Evolutionary conservation across 2,329 filamentous ascomycete species (phyloP).

Genomic region (Nemania sp.): DNA sequence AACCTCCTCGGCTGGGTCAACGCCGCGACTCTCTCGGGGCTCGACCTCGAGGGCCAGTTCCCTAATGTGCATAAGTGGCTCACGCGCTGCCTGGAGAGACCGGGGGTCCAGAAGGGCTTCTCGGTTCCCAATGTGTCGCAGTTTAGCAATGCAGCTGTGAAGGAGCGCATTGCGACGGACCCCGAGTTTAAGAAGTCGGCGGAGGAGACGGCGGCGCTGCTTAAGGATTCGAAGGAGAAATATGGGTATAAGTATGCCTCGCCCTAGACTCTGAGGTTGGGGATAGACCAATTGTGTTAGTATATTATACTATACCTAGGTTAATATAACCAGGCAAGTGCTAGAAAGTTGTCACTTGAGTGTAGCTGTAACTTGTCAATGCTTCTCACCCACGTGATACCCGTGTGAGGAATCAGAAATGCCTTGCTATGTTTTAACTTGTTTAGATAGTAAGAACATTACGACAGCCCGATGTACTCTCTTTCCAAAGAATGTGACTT

Average conservation of each 20-base stretch:
- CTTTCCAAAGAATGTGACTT: background rate
- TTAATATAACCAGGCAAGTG: background rate
- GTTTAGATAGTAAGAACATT: too few relatives aligned
- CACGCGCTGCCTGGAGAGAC: conserved; percentile 68
- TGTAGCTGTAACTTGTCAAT: background rate
- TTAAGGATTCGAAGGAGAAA: conserved; percentile 59
- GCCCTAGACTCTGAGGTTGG: conserved; percentile 48
- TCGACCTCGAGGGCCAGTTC: conserved; percentile 71
- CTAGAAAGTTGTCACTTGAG: background rate
- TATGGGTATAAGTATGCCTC: conserved; percentile 62
- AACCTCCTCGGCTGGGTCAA: conserved; percentile 78
- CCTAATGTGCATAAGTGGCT: conserved; percentile 76
- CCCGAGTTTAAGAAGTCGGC: conserved; percentile 60
- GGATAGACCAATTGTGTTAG: background rate
- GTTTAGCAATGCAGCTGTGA: conserved; percentile 56
- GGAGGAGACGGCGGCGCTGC: conserved; percentile 51
- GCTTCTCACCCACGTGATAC: background rate
- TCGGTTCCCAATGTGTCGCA: conserved; percentile 65
- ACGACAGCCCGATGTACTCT: too few relatives aligned
- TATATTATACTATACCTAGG: background rate
- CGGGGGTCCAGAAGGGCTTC: conserved; percentile 72
- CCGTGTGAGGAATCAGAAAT: background rate
- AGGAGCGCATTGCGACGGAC: conserved; percentile 58
- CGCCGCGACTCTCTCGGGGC: conserved; percentile 66
- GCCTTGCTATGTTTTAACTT: too few relatives aligned